phyloP scores from a whole-genome alignment of 768 basidiomycete species.

The Auricularia auricula-judae region DNA sequence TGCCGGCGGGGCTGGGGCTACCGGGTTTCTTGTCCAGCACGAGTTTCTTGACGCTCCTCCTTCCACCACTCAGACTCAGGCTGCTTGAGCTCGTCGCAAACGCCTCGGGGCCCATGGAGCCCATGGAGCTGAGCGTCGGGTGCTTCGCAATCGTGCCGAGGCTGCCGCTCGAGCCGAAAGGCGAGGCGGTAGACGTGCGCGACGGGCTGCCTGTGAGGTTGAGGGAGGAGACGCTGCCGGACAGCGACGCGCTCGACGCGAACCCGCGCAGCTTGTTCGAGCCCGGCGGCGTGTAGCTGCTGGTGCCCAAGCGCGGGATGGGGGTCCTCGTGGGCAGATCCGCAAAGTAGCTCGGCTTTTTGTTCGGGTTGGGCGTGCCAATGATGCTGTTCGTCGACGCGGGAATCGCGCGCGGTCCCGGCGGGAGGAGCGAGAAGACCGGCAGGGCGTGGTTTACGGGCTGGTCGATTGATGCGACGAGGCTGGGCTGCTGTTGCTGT shows the following conservation, averaged over 20 bases:
- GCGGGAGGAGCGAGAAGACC: conserved; percentile 41
- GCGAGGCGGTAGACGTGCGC: background rate
- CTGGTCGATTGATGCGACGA: conserved; percentile 70
- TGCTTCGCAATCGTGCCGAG: background rate
- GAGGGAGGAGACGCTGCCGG: background rate
- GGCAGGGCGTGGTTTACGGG: conserved; percentile 63
- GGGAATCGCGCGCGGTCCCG: conserved; percentile 64
- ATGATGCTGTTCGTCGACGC: conserved; percentile 23
- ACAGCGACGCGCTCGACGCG: conserved; percentile 17
- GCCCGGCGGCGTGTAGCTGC: conserved; percentile 46
- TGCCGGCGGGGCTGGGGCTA: background rate
- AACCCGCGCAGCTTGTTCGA: conserved; percentile 65
- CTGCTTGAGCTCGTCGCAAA: conserved; percentile 38
- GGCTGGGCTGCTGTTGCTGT: conserved; percentile 7
- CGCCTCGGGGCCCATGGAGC: conserved; percentile 39
- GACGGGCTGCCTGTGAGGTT: background rate
- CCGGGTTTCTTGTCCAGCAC: conserved; percentile 71
- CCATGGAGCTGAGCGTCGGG: background rate
- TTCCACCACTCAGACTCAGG: conserved; percentile 49
- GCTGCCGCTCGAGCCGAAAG: background rate
- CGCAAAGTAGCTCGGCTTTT: conserved; percentile 67
- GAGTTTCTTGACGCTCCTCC: conserved; percentile 87
- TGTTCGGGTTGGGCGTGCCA: conserved; percentile 25
- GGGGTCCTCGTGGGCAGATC: conserved; percentile 67
- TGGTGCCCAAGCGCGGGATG: conserved; percentile 38